Conservation (phyloP, 768 basidiomycete genomes). For the Udeniomyces megalosporus region DNA sequence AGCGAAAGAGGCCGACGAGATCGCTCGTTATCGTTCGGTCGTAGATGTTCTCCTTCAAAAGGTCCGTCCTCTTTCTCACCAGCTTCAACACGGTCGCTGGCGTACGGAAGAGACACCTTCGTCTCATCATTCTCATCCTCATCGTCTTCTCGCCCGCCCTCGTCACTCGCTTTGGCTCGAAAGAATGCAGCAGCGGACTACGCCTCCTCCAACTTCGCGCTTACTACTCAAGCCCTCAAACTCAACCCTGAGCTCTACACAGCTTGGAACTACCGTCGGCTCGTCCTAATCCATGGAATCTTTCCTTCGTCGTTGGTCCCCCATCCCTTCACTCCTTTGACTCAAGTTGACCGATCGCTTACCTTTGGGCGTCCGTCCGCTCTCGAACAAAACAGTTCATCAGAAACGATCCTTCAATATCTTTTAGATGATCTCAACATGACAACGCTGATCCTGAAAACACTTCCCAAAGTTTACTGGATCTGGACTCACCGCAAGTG, state of each 20-base stretch:
- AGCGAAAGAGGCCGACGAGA: constrained; percentile 54
- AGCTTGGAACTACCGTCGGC: constrained; percentile 82
- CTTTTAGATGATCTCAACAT: constrained; percentile 59
- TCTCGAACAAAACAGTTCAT: constrained; percentile 34
- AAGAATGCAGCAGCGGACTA: constrained; percentile 58
- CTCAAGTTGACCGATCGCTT: no score
- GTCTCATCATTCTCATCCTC: neutral
- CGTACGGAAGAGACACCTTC: no score
- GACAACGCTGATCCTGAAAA: constrained; percentile 63
- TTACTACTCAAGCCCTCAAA: constrained; percentile 59
- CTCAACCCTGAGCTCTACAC: constrained; percentile 93
- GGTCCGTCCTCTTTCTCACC: constrained; percentile 34
- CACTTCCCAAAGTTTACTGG: constrained; percentile 90
- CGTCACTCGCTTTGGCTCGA: neutral
- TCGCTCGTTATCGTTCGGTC: constrained; percentile 56
- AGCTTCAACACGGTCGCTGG: neutral
- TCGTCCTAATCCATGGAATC: constrained; percentile 54
- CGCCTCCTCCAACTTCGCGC: constrained; percentile 54
- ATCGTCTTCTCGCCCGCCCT: neutral
- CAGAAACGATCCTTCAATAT: constrained; percentile 44
- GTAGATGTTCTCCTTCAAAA: constrained; percentile 47
- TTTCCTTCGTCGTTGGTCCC: constrained; percentile 47
- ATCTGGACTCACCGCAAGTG: constrained; percentile 97
- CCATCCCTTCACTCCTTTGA: neutral
- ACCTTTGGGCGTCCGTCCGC: neutral